Percentiles rank a stretch among this genome's conserved stretches.
These are phyloP conservation scores for Euryodendron excelsum DNA, from an alignment of 148 eudicot genomes.

Conservation along the genomic window DNA sequence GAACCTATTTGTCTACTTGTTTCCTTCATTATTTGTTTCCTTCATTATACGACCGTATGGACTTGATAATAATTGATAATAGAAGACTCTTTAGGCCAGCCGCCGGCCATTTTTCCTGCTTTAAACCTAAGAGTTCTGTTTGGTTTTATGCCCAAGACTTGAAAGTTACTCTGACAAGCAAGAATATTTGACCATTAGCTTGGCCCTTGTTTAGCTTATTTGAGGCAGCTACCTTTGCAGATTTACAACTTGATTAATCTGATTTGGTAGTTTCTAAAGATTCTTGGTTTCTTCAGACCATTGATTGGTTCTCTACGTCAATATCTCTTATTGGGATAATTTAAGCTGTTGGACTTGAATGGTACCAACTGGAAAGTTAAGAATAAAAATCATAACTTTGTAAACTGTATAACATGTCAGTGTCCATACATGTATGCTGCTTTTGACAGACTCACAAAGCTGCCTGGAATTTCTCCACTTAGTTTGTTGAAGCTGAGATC, in stretches of 20 bases:
- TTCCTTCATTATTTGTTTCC: too few species aligned
- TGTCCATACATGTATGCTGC: constrained; percentile 28
- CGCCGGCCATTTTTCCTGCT: too few species aligned
- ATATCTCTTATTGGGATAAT: background rate
- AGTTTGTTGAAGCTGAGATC: constrained; percentile 42
- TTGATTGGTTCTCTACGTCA: background rate
- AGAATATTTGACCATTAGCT: background rate
- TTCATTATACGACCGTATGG: too few species aligned
- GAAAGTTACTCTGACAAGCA: too few species aligned
- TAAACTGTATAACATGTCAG: background rate
- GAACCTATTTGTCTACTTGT: too few species aligned
- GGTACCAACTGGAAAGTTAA: background rate
- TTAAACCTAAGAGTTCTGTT: too few species aligned
- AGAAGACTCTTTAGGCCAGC: too few species aligned
- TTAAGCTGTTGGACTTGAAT: background rate
- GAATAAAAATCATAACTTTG: background rate
- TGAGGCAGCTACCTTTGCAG: background rate
- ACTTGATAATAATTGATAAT: too few species aligned
- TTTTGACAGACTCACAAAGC: background rate
- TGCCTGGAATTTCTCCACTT: constrained; percentile 34
- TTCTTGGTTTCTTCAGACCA: background rate
- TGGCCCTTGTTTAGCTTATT: background rate
- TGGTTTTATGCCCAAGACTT: too few species aligned
- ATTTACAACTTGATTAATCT: background rate
- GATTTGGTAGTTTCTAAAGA: background rate